Percentiles rank a stretch among this genome's conserved stretches.
Evolutionary conservation across 805 yeast species (phyloP).

Genomic region (Metschnikowia rubicola): DNA sequence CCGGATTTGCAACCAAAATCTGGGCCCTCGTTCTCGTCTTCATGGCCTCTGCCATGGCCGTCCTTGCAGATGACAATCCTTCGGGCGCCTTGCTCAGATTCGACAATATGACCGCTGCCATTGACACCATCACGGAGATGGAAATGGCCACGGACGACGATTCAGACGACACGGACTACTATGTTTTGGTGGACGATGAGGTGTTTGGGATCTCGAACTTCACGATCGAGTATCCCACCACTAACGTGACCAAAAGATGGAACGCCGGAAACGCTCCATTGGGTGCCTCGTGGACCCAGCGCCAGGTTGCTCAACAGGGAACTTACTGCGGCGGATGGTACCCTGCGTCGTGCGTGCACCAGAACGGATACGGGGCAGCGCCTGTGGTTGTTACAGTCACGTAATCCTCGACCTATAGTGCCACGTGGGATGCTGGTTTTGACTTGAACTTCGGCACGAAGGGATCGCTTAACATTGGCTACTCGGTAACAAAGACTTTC

Average conservation of each 20-base stretch:
- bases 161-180: background rate
- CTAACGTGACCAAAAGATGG: background rate
- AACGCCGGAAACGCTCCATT: background rate
- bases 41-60: too few relatives aligned
- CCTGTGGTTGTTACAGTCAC: background rate
- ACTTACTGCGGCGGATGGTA: background rate
- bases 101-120: background rate
- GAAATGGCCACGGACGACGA: background rate
- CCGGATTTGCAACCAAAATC: too few relatives aligned
- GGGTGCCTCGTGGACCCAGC: background rate
- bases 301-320: background rate
- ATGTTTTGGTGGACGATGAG: background rate
- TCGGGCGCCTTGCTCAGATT: background rate
- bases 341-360: slow-evolving; percentile 2
- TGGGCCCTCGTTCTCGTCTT: too few relatives aligned
- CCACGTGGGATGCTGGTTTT: background rate
- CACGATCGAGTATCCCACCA: background rate
- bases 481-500: background rate
- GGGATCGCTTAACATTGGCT: background rate
- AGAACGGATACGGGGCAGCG: background rate
- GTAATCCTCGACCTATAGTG: background rate
- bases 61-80: too few relatives aligned
- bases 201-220: background rate
- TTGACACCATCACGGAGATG: background rate
- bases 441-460: background rate